These are phyloP conservation scores for Lasiodiplodia sp. DNA, from an alignment of 2,329 filamentous ascomycete genomes.

Conservation along the genomic window DNA sequence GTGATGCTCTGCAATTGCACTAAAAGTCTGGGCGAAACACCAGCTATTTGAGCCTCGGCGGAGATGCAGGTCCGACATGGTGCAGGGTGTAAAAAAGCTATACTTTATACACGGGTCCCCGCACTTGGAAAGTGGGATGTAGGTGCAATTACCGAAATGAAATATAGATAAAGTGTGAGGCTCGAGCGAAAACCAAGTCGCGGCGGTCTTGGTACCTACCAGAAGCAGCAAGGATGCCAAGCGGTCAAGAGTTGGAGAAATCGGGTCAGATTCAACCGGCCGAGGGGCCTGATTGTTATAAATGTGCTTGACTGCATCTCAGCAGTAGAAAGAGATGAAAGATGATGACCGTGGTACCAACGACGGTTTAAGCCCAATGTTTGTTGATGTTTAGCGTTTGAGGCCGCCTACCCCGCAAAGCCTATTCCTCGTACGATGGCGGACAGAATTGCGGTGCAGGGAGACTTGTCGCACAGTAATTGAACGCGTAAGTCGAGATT, in stretches of 20 bases:
- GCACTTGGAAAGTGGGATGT: background rate
- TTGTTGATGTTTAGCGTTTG: background rate
- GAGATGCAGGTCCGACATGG: background rate
- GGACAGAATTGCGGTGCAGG: background rate
- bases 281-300: background rate
- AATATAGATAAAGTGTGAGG: constrained; percentile 1
- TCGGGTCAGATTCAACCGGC: background rate
- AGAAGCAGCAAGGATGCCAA: constrained; percentile 14
- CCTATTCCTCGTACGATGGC: background rate
- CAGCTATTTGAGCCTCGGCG: background rate
- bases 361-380: background rate
- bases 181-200: constrained; percentile 5
- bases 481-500: no score
- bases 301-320: background rate
- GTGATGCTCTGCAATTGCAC: background rate
- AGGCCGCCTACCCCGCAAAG: background rate
- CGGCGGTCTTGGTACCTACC: constrained; percentile 14
- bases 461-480: no score
- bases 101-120: background rate
- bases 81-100: background rate
- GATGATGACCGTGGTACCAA: background rate
- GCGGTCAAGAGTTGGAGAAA: constrained; percentile 12
- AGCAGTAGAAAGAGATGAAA: background rate
- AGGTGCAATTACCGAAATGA: background rate
- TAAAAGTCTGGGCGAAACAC: background rate